Conservation (phyloP, 106 monocot genomes). For the Dactylorhiza incarnata region DNA sequence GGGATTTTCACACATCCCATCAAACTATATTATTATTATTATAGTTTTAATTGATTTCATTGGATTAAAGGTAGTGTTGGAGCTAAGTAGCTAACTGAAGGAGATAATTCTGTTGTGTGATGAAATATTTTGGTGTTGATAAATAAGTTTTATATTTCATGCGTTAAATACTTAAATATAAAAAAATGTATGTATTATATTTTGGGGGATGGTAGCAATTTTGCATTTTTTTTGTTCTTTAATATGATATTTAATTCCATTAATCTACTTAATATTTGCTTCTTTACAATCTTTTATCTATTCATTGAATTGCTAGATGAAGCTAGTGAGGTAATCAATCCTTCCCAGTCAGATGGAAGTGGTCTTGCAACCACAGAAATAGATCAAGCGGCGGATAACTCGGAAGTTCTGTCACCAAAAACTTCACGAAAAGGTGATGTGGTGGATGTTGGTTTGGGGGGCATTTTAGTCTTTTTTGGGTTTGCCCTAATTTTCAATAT, state of each 20-base stretch:
- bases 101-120: too few species aligned
- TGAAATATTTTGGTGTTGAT: too few species aligned
- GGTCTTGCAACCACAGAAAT: conserved; percentile 13
- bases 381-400: conserved; percentile 20
- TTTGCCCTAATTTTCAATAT: too few species aligned
- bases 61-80: too few species aligned
- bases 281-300: not conserved
- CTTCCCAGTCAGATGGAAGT: conserved; percentile 29
- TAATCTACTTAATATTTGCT: not conserved
- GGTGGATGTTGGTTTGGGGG: not conserved
- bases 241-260: not conserved
- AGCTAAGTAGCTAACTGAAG: too few species aligned
- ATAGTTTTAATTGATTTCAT: too few species aligned
- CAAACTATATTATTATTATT: too few species aligned
- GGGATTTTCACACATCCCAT: too few species aligned
- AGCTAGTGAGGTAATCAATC: conserved; percentile 48
- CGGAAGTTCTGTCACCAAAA: conserved; percentile 45
- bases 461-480: not conserved
- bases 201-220: not conserved
- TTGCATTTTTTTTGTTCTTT: not conserved
- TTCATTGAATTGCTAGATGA: conserved; percentile 26
- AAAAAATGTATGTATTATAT: not conserved
- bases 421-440: conserved; percentile 57
- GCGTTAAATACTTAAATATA: too few species aligned
- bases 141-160: too few species aligned